These are phyloP conservation scores for Terfezia boudieri DNA, from an alignment of 495 filamentous ascomycete genomes.

Conservation along the genomic window DNA sequence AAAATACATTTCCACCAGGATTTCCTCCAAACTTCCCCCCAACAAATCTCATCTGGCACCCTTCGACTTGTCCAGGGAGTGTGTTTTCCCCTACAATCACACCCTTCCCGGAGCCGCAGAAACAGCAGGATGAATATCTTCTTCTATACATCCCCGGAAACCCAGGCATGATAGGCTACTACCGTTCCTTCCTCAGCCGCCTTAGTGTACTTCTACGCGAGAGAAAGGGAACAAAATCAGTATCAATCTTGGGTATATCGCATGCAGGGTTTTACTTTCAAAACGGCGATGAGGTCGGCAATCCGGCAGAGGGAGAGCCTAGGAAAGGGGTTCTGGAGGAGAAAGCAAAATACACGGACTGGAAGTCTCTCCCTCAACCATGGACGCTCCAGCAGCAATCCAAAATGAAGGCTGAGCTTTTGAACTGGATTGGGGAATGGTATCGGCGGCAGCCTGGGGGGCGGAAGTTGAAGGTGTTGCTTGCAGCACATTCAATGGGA, in stretches of 20 bases:
- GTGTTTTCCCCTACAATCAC: neutral
- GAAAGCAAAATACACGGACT: neutral
- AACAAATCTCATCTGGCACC: neutral
- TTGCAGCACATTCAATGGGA: slow-evolving; percentile 60
- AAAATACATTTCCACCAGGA: too few relatives aligned
- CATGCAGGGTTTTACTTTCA: slow-evolving; percentile 48
- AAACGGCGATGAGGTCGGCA: slow-evolving; percentile 18
- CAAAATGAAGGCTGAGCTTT: neutral
- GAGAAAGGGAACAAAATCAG: slow-evolving; percentile 19
- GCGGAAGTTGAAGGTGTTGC: slow-evolving; percentile 37
- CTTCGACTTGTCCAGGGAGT: neutral
- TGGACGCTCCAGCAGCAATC: neutral
- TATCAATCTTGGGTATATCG: slow-evolving; percentile 40
- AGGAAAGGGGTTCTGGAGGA: neutral
- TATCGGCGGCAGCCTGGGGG: neutral
- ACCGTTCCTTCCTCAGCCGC: slow-evolving; percentile 42
- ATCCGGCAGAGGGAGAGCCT: slow-evolving; percentile 3
- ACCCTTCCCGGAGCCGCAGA: neutral
- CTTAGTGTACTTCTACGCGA: slow-evolving; percentile 17
- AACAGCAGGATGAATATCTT: slow-evolving; percentile 19
- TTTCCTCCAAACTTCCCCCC: neutral
- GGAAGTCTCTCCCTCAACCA: neutral
- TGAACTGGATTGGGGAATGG: neutral
- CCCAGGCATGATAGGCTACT: slow-evolving; percentile 67
- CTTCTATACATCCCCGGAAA: slow-evolving; percentile 67